phyloP scores from a whole-genome alignment of 2,329 filamentous ascomycete species.

The Laburnicola sp. region DNA sequence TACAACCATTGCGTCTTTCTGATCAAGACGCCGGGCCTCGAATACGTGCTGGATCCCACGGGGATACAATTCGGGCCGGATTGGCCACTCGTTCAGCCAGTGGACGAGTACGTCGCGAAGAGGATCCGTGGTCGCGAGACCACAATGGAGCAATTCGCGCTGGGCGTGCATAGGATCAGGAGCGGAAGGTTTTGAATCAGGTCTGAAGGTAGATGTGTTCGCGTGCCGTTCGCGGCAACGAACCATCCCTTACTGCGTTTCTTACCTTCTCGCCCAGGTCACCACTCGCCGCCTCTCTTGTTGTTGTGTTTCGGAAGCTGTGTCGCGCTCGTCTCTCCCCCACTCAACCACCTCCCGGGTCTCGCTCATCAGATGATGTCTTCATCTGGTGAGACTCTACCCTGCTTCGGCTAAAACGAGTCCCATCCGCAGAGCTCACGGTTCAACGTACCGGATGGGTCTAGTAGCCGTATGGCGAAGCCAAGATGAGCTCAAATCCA shows the following conservation, averaged over 20 bases:
- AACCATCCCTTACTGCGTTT: too few species aligned
- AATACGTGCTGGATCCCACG: slow-evolving; percentile 21
- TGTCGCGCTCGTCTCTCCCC: too few species aligned
- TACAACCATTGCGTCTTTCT: slow-evolving; percentile 11
- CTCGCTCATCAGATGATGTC: background rate
- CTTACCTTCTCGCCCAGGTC: too few species aligned
- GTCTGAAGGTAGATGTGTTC: too few species aligned
- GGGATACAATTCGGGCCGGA: slow-evolving; percentile 20
- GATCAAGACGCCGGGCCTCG: background rate
- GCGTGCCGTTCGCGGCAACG: too few species aligned
- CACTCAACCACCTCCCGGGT: background rate
- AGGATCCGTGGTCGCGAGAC: too few species aligned
- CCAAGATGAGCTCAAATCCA: slow-evolving; percentile 9
- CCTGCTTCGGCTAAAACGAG: slow-evolving; percentile 3
- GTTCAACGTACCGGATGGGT: slow-evolving; percentile 11
- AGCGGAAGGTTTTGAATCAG: too few species aligned
- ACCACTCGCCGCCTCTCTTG: too few species aligned
- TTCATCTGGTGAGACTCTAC: background rate
- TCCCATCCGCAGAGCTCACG: slow-evolving; percentile 5
- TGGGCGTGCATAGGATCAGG: too few species aligned
- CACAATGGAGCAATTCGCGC: too few species aligned
- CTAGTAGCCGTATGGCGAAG: slow-evolving; percentile 12
- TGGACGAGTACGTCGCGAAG: background rate
- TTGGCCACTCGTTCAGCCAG: slow-evolving; percentile 15
- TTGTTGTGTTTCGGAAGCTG: background rate